Percentiles rank a stretch among this genome's conserved stretches.
Evolutionary conservation across 257 asterid species (phyloP).

Genomic region (Fraxinus americana): DNA sequence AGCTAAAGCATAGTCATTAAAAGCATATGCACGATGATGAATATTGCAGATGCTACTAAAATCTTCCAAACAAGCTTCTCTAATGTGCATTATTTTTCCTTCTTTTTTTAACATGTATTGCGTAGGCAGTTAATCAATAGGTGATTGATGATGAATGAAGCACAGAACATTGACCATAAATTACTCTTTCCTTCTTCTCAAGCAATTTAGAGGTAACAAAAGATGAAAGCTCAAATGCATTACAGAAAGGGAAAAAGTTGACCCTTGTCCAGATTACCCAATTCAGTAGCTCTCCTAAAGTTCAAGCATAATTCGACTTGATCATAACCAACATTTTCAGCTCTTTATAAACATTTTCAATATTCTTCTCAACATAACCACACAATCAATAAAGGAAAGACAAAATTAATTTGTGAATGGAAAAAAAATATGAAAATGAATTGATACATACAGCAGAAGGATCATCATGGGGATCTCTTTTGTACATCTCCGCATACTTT

Average conservation of each 20-base stretch:
- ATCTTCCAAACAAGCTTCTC: not conserved
- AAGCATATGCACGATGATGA: not conserved
- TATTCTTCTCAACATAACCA: not conserved
- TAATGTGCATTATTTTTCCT: conserved; percentile 14
- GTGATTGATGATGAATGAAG: not conserved
- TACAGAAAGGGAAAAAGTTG: not conserved
- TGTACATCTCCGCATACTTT: conserved; percentile 69
- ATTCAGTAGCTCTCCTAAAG: not conserved
- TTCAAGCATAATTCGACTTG: not conserved
- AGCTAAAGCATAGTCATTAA: not conserved
- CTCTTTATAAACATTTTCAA: not conserved
- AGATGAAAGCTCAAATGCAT: conserved; percentile 19
- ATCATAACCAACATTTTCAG: not conserved
- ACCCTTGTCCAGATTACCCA: not conserved
- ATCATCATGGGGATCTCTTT: conserved; percentile 66
- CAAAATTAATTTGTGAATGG: not conserved
- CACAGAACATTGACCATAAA: not conserved
- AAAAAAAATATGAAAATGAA: not conserved
- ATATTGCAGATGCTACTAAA: not conserved
- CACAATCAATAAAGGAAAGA: not conserved
- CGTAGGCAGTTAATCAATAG: conserved; percentile 2
- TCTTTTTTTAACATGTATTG: not conserved
- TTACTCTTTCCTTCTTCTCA: conserved; percentile 1
- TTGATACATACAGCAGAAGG: conserved; percentile 63
- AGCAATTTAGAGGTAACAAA: conserved; percentile 10